phyloP scores from a whole-genome alignment of 495 filamentous ascomycete genomes.

The Neurospora sp. region DNA sequence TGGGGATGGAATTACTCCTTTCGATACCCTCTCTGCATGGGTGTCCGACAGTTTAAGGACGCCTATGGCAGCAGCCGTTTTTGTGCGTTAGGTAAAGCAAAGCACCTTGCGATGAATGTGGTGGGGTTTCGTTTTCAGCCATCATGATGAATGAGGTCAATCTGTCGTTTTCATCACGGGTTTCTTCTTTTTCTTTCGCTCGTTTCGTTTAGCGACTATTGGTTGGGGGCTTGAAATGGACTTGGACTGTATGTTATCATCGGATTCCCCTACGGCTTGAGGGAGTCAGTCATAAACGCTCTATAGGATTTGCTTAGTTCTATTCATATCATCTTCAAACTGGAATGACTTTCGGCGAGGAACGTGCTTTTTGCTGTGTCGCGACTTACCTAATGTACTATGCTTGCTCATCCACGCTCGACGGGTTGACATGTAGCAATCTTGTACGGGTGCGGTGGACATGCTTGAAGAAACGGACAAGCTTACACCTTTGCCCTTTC shows the following conservation, averaged over 20 bases:
- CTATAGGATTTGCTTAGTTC: background rate
- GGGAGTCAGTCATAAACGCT: background rate
- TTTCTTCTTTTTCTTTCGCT: background rate
- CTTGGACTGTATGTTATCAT: background rate
- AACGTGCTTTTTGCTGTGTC: background rate
- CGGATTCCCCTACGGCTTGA: background rate
- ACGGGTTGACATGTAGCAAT: background rate
- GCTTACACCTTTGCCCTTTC: background rate
- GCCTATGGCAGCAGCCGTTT: conserved; percentile 7
- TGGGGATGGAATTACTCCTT: conserved; percentile 11
- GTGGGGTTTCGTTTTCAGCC: background rate
- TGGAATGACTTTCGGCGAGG: background rate
- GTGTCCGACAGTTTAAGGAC: conserved; percentile 9
- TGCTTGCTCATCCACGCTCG: background rate
- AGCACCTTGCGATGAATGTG: background rate
- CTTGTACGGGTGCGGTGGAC: background rate
- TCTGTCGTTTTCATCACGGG: background rate
- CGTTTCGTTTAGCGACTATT: background rate
- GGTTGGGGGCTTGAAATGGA: background rate
- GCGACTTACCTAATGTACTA: background rate
- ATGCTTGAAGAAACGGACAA: background rate
- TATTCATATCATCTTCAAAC: background rate
- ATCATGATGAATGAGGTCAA: background rate
- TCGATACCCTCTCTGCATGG: conserved; percentile 26
- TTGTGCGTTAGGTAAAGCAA: conserved; percentile 2